Evolutionary conservation across 78 protist species (phyloP).

Genomic region (slime mould (Dictyostelium discoideum)): dicty_2.7 NC_007090.3:2751001-2751500

Average conservation of each 20-base stretch:
- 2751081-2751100: conserved; percentile 89
- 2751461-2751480: background rate
- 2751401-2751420: conserved; percentile 94
- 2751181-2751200: conserved; percentile 83
- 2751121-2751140: conserved; percentile 88
- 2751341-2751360: conserved; percentile 92
- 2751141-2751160: conserved; percentile 82
- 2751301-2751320: background rate
- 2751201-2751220: background rate
- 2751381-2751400: conserved; percentile 91
- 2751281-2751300: background rate
- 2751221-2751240: background rate
- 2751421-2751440: conserved; percentile 92
- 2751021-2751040: conserved; percentile 93
- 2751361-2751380: conserved; percentile 86
- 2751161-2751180: conserved; percentile 90
- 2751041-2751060: conserved; percentile 98
- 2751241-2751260: background rate
- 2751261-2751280: background rate
- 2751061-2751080: conserved; percentile 91
- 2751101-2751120: conserved; percentile 87
- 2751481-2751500: too few species aligned
- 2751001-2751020: conserved; percentile 99
- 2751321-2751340: background rate
- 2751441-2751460: background rate